Conservation (phyloP, 2,329 filamentous ascomycete species). For the Leptographium procerum region DNA sequence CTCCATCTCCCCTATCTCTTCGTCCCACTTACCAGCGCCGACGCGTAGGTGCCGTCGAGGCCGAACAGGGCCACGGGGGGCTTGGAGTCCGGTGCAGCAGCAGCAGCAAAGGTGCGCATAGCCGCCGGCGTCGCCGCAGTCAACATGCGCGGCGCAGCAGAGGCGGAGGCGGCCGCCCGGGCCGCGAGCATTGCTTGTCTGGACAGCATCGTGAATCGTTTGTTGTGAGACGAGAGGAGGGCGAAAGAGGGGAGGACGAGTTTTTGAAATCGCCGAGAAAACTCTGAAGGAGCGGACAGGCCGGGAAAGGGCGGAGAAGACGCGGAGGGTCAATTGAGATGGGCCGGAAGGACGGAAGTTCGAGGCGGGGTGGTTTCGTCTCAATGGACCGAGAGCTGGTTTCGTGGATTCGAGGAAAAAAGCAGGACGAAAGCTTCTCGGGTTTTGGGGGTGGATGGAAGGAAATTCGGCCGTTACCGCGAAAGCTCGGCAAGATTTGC, state of each 20-base stretch:
- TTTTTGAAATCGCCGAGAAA: too few relatives aligned
- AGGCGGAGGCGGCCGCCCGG: constrained; percentile 43
- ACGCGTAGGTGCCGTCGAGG: constrained; percentile 95
- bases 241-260: neutral
- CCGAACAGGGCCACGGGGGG: constrained; percentile 88
- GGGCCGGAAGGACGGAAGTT: neutral
- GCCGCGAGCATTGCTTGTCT: constrained; percentile 42
- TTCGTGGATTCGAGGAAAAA: neutral
- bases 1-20: too few relatives aligned
- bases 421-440: constrained; percentile 6
- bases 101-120: constrained; percentile 75
- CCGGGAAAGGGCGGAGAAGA: neutral
- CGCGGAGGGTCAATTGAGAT: neutral
- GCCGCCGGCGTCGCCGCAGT: constrained; percentile 53
- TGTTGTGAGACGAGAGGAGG: constrained; percentile 12
- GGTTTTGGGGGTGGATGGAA: constrained; percentile 25
- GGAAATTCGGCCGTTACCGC: constrained; percentile 24
- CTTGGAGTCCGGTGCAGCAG: constrained; percentile 61
- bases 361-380: neutral
- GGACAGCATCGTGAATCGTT: constrained; percentile 40
- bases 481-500: constrained; percentile 17
- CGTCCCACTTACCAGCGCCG: constrained; percentile 84
- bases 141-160: constrained; percentile 39
- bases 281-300: neutral
- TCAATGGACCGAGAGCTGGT: neutral